A percentile compares a stretch with the other conserved stretches of the same genome.
Evolutionary conservation across 2,329 filamentous ascomycete genomes (phyloP).

Genomic region (Fusarium compactum): DNA sequence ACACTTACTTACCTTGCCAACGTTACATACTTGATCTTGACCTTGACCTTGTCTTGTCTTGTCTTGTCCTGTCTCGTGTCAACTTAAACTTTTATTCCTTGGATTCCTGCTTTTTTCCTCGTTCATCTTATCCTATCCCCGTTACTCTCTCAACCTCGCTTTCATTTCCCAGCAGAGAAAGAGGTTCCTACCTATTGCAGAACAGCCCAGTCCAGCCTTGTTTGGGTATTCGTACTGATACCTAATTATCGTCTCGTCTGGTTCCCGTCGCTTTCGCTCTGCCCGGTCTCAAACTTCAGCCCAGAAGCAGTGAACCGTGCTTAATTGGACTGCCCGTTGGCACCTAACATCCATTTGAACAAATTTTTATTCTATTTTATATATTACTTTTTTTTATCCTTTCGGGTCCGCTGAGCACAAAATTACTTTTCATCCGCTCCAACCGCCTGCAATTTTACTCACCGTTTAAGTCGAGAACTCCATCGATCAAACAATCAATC

Average conservation of each 20-base stretch:
- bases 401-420: background rate
- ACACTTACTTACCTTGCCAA: conserved; percentile 1
- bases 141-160: conserved; percentile 7
- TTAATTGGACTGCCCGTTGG: conserved; percentile 28
- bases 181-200: conserved; percentile 4
- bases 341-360: conserved; percentile 9
- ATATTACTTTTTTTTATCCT: conserved; percentile 4
- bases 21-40: conserved; percentile 12
- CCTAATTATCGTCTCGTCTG: conserved; percentile 21
- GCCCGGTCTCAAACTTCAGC: conserved; percentile 48
- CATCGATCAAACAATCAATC: background rate
- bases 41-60: background rate
- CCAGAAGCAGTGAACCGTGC: conserved; percentile 41
- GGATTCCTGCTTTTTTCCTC: conserved; percentile 10
- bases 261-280: conserved; percentile 18
- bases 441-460: conserved; percentile 11
- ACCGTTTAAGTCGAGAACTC: background rate
- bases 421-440: conserved; percentile 18
- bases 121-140: background rate
- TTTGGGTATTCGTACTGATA: background rate
- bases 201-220: background rate
- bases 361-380: conserved; percentile 14
- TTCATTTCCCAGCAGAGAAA: background rate
- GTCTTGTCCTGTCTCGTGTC: conserved; percentile 1
- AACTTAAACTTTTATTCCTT: conserved; percentile 7